These are phyloP conservation scores for Dothiorella sarmentorum DNA, from an alignment of 2,329 filamentous ascomycete species.

Conservation along the genomic window DNA sequence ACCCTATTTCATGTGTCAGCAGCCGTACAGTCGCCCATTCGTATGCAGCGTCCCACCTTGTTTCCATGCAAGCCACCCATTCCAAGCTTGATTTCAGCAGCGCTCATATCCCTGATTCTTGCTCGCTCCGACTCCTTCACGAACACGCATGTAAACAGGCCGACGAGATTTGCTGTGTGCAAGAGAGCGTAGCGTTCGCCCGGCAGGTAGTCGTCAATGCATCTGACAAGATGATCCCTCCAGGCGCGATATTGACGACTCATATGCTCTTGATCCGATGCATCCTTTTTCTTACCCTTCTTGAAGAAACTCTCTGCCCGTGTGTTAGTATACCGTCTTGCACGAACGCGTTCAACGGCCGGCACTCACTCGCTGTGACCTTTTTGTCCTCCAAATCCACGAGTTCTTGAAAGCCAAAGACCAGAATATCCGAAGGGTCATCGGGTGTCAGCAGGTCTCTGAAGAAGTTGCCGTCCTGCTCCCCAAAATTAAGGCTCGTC, in stretches of 20 bases:
- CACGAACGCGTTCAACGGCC: slow-evolving; percentile 20
- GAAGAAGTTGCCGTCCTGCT: slow-evolving; percentile 73
- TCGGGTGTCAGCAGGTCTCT: slow-evolving; percentile 73
- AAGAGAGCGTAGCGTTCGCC: slow-evolving; percentile 76
- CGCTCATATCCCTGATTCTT: slow-evolving; percentile 73
- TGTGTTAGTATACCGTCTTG: neutral
- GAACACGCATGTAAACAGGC: slow-evolving; percentile 93
- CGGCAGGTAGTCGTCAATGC: slow-evolving; percentile 80
- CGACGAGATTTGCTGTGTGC: slow-evolving; percentile 86
- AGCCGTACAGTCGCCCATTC: neutral
- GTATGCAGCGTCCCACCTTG: slow-evolving; percentile 54
- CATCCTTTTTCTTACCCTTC: slow-evolving; percentile 74
- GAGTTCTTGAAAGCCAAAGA: slow-evolving; percentile 98
- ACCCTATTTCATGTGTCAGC: slow-evolving; percentile 49
- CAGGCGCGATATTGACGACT: slow-evolving; percentile 96
- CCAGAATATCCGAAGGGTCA: slow-evolving; percentile 78
- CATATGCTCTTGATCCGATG: slow-evolving; percentile 82
- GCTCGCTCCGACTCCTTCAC: slow-evolving; percentile 75
- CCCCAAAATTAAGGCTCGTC: slow-evolving; percentile 67
- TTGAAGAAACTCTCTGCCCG: slow-evolving; percentile 73
- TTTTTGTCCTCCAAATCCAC: slow-evolving; percentile 97
- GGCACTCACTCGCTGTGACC: slow-evolving; percentile 73
- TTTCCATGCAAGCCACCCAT: slow-evolving; percentile 96
- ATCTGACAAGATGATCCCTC: slow-evolving; percentile 82
- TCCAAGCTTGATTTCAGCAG: slow-evolving; percentile 86